Evolutionary conservation across 75 land plant genomes (phyloP).

Genomic region (Isoetes taiwanensis): DNA sequence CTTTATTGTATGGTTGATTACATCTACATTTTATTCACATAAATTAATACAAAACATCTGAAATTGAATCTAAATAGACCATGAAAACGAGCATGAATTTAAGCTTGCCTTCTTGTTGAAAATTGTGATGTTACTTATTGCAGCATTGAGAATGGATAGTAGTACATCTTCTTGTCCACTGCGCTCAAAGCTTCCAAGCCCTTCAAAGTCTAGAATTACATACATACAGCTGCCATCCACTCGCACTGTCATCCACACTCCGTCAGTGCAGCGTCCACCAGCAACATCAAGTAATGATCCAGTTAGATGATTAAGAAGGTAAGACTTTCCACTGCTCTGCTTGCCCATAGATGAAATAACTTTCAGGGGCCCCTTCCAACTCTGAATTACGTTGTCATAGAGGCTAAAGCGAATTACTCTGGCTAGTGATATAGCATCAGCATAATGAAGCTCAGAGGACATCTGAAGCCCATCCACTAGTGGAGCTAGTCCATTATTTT

Average conservation of each 20-base stretch:
- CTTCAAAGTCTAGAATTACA: constrained; percentile 26
- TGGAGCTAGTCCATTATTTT: constrained; percentile 18
- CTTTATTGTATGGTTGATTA: background rate
- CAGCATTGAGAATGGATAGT: constrained; percentile 21
- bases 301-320: constrained; percentile 20
- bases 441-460: constrained; percentile 12
- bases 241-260: constrained; percentile 29
- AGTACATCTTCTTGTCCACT: constrained; percentile 28
- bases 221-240: constrained; percentile 12
- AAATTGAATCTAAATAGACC: no score
- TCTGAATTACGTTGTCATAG: constrained; percentile 14
- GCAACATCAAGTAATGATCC: constrained; percentile 30
- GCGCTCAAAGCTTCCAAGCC: constrained; percentile 30
- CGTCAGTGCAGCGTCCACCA: constrained; percentile 29
- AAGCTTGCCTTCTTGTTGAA: constrained; percentile 26
- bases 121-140: constrained; percentile 27
- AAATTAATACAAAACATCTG: no score
- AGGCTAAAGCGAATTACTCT: constrained; percentile 17
- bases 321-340: constrained; percentile 33
- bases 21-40: no score
- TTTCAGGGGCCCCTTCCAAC: constrained; percentile 21
- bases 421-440: constrained; percentile 23
- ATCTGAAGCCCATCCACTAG: constrained; percentile 26
- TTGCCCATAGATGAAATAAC: constrained; percentile 31
- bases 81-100: no score